These are phyloP conservation scores for Conticribra guillardii DNA, from an alignment of 108 stramenopile species.

Conservation along the genomic window DNA sequence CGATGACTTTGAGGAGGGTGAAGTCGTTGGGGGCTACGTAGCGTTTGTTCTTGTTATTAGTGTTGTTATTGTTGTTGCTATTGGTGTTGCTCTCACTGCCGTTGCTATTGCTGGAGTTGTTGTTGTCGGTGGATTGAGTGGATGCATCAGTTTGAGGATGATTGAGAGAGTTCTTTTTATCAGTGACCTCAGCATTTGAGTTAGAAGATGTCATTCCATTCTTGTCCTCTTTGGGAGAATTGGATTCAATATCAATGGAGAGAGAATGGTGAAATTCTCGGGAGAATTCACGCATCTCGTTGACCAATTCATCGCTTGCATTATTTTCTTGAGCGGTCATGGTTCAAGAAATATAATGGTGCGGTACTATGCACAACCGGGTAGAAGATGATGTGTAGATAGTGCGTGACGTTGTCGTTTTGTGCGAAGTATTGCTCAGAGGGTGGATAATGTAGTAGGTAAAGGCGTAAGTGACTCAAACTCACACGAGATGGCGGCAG, in stretches of 20 bases:
- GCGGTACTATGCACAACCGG: too few species aligned
- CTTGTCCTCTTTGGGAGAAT: not conserved
- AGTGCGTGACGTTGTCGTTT: too few species aligned
- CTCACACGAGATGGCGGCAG: too few species aligned
- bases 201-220: not conserved
- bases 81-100: not conserved
- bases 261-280: constrained; percentile 12
- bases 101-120: not conserved
- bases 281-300: constrained; percentile 1
- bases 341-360: too few species aligned
- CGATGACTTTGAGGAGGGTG: constrained; percentile 89
- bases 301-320: not conserved
- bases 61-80: not conserved
- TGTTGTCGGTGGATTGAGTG: not conserved
- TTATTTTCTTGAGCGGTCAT: not conserved
- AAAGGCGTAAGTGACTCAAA: too few species aligned
- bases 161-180: too few species aligned
- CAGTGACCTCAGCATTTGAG: not conserved
- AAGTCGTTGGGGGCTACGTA: constrained; percentile 88
- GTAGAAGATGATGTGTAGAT: too few species aligned
- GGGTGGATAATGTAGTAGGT: too few species aligned
- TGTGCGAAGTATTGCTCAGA: too few species aligned
- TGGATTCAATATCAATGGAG: not conserved
- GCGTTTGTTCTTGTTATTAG: constrained; percentile 15
- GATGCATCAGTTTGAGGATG: not conserved